Conservation (phyloP, 805 yeast genomes). For the Barnettozyma sucrosica region DNA sequence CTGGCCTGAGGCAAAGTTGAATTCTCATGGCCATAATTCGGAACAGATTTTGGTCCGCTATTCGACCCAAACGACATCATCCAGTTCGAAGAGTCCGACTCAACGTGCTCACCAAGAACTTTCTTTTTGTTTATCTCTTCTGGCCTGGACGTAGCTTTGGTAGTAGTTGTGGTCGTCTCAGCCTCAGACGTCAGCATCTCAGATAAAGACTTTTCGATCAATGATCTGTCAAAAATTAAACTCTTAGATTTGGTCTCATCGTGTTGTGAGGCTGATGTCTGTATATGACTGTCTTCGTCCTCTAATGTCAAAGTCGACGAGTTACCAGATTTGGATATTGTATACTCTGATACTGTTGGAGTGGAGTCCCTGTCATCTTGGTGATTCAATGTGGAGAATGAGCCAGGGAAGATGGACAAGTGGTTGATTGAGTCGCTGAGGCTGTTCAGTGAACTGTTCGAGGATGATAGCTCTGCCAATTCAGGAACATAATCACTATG, state of each 20-base stretch:
- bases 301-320: constrained; percentile 5
- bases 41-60: background rate
- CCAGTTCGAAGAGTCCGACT: constrained; percentile 4
- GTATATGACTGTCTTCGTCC: background rate
- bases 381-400: constrained; percentile 11
- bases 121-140: background rate
- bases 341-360: constrained; percentile 6
- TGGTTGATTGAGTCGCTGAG: constrained; percentile 11
- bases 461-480: constrained; percentile 22
- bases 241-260: constrained; percentile 5
- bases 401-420: constrained; percentile 10
- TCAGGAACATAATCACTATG: constrained; percentile 19
- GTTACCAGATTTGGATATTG: constrained; percentile 3
- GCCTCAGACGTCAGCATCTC: constrained; percentile 9
- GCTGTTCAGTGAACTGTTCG: constrained; percentile 21
- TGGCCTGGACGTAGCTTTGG: background rate
- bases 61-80: constrained; percentile 7
- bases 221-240: constrained; percentile 20
- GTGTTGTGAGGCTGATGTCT: constrained; percentile 3
- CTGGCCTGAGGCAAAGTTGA: constrained; percentile 1
- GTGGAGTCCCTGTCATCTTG: constrained; percentile 1
- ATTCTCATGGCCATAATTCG: background rate
- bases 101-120: background rate
- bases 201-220: constrained; percentile 20
- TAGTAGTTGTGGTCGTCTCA: background rate